Evolutionary conservation across 169 alveolate species (phyloP), one percentile per base, ranked within the genome.

Genomic region (Babesia caballi): DNA sequence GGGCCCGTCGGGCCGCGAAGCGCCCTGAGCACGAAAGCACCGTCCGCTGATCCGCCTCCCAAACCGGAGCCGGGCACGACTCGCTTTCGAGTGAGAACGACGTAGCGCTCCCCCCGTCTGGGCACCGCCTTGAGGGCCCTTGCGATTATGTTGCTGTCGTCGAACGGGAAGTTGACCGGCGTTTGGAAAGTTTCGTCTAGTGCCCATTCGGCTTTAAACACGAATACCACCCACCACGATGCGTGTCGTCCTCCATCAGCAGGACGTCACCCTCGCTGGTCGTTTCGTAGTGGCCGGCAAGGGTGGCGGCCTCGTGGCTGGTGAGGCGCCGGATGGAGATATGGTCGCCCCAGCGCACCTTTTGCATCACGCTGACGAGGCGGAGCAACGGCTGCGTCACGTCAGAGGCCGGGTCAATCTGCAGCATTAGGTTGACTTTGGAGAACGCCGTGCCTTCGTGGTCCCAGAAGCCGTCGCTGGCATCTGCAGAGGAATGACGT

Each of bases 21-120:
- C 36, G 59, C 25, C 27, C 82, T 72, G 28, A 88, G 56, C 41
- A 84, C 60, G 15, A 73, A 47, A 21, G 91, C 93, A 14, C 89
- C 91, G 58, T 88, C 88, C 7, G 91, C 82, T 4, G 93, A 80
- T 3, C 93, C 93, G 19, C 93, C 93, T 12, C 93, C 93, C 14
- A 88, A 58, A n/a, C 93, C 93, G 25, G 91, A 58, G 30, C 89
- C 89, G 11, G 84, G 60, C 23, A 85, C 84, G 19, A 73, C 72
- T 12, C 80, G 63, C 44, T 88, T 88, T 54, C 72, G 65, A 21
- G 83, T 68, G 59, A 82, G 82, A 42, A 84, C 71, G 41, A 88
- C 33, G n/a, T 74, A 88, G 51, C 66, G 69, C 44, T 67, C 73
- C n/a, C 49, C 80, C 38, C 56, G 46, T 33, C 50, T 47, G 60